A percentile compares a stretch with the other conserved stretches of the same genome.
phyloP scores from a whole-genome alignment of 169 alveolate genomes.

The Plasmodium berghei region DNA sequence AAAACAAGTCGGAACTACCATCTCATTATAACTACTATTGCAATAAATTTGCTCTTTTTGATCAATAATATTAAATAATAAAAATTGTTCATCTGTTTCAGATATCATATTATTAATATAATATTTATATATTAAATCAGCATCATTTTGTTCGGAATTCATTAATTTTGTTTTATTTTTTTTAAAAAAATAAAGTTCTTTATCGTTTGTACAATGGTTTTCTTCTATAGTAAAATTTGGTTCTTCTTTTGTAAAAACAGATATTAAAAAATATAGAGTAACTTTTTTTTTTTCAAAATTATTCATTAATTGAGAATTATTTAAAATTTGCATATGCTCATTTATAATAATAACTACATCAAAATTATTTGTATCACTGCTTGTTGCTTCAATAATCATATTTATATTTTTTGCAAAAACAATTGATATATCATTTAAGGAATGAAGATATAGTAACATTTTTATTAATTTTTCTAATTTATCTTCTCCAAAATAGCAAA shows the following conservation, averaged over 20 bases:
- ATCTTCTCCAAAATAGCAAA: constrained; percentile 69
- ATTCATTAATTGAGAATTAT: constrained; percentile 9
- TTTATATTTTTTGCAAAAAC: neutral
- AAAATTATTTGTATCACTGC: neutral
- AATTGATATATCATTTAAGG: neutral
- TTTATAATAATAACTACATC: constrained; percentile 51
- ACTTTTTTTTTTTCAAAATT: constrained; percentile 14
- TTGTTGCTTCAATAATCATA: neutral
- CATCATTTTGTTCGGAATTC: neutral
- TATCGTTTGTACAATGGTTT: neutral
- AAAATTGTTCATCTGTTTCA: constrained; percentile 66
- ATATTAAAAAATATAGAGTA: constrained; percentile 21
- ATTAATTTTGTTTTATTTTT: constrained; percentile 29
- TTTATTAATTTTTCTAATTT: constrained; percentile 38
- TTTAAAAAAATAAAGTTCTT: constrained; percentile 40
- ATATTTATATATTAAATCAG: constrained; percentile 42
- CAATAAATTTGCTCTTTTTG: constrained; percentile 61
- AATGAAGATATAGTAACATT: constrained; percentile 20
- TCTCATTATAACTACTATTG: constrained; percentile 41
- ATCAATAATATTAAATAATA: constrained; percentile 49
- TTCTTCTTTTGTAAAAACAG: constrained; percentile 58
- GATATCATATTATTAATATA: constrained; percentile 63
- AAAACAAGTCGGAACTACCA: constrained; percentile 72
- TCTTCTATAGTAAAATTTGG: neutral
- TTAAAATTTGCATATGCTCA: constrained; percentile 28